Evolutionary conservation across 495 filamentous ascomycete species (phyloP).

Genomic region (Talaromyces wortmannii): DNA sequence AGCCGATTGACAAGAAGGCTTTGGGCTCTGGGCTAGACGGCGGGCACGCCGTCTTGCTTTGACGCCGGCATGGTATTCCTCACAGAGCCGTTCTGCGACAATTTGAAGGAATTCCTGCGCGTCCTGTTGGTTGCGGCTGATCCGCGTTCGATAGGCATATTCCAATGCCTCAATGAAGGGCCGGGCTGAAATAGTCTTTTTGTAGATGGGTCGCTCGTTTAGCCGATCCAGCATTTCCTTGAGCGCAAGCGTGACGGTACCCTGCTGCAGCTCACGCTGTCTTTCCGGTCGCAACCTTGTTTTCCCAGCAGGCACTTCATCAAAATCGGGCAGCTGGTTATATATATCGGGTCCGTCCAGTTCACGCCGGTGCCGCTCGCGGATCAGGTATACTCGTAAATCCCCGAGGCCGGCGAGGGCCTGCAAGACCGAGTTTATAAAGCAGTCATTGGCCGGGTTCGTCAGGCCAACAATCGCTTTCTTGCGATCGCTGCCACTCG

Average conservation of each 20-base stretch:
- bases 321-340: slow-evolving; percentile 41
- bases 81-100: slow-evolving; percentile 81
- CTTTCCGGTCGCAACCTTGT: slow-evolving; percentile 49
- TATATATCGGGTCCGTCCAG: slow-evolving; percentile 73
- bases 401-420: slow-evolving; percentile 92
- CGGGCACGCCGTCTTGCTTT: slow-evolving; percentile 51
- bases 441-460: slow-evolving; percentile 97
- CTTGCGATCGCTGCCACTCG: slow-evolving; percentile 60
- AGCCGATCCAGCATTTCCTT: slow-evolving; percentile 90
- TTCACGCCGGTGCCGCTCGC: slow-evolving; percentile 74
- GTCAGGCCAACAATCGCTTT: slow-evolving; percentile 83
- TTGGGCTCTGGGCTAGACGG: slow-evolving; percentile 9
- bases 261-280: slow-evolving; percentile 66
- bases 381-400: slow-evolving; percentile 81
- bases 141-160: slow-evolving; percentile 75
- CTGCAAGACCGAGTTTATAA: slow-evolving; percentile 97
- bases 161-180: slow-evolving; percentile 77
- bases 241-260: slow-evolving; percentile 76
- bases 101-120: slow-evolving; percentile 98
- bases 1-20: slow-evolving; percentile 1
- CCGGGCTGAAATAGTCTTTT: slow-evolving; percentile 84
- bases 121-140: slow-evolving; percentile 93
- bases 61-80: slow-evolving; percentile 84
- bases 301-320: slow-evolving; percentile 24
- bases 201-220: slow-evolving; percentile 89